Evolutionary conservation across 352 stramenopile genomes (phyloP), one percentile per base, ranked within the genome.

Genomic region (Pythium diclinum): DNA sequence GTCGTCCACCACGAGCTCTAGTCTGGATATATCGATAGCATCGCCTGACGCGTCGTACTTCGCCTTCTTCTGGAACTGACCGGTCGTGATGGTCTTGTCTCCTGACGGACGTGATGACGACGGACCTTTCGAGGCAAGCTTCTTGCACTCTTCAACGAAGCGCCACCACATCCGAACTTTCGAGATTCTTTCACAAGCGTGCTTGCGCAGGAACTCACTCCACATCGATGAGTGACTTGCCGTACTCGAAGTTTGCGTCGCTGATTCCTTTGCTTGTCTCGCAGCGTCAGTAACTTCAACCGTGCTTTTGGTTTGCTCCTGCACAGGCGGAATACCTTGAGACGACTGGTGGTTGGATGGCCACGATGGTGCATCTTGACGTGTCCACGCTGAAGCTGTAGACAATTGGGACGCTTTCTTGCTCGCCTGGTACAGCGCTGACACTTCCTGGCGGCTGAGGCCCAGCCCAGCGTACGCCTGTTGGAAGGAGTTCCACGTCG

Each of bases 21-120:
- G 54, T 14, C 54, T 33, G 6, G 19, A 25, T 14, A 17, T 1
- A 6, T 49, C 33, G 19, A 52, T 60, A 19, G 33, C n/a, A 10
- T 60, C 34, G 19, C 36, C 14, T 47, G 40, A 5, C 0, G 16
- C 16, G 11, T 17, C 40, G 40, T 21, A 14, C 38, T 61, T 61
- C 38, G 51, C 53, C 38, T 61, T 21, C 55, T 53, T 61, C 36
- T 61, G 57, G 57, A 63, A 63, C n/a, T 63, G 44, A 42, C 54
- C 56, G 44, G 46, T 23, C 57, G 57, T 48, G 36, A 21, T 6
- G 55, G 17, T 34, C 0, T 40, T 10, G 54, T 11, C 10, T 3
- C 17, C 21, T 10, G 54, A 30, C 23, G 55, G n/a, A 51, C 1
- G 6, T 21, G 55, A 33, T 32, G 36, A 23, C 6, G 34, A 8